A percentile compares a stretch with the other conserved stretches of the same genome.
Evolutionary conservation across 345 rosid species (phyloP).

Genomic region (Chamaenerion angustifolium): DNA sequence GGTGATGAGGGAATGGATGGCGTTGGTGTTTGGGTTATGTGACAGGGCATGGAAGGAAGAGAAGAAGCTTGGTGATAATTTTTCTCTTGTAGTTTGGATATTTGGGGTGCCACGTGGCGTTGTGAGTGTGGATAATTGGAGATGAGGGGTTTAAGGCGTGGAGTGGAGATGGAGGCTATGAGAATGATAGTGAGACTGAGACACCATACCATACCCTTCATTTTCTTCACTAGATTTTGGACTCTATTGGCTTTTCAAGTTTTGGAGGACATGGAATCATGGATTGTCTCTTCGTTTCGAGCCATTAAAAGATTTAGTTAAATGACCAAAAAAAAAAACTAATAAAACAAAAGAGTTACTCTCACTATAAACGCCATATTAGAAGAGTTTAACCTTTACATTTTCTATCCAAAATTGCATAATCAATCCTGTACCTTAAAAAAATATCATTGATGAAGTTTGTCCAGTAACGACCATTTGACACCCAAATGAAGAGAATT

Average conservation of each 20-base stretch:
- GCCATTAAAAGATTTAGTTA: too few relatives aligned
- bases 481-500: too few relatives aligned
- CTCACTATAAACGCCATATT: too few relatives aligned
- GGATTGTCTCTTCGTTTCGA: too few relatives aligned
- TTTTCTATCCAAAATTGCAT: too few relatives aligned
- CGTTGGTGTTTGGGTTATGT: neutral
- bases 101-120: constrained; percentile 36
- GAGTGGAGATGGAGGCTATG: constrained; percentile 4
- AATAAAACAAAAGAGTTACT: too few relatives aligned
- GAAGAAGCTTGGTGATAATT: constrained; percentile 1
- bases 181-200: neutral
- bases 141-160: constrained; percentile 39
- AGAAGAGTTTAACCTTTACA: too few relatives aligned
- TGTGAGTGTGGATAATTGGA: constrained; percentile 15
- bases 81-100: constrained; percentile 25
- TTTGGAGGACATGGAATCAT: too few relatives aligned
- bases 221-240: neutral
- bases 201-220: neutral
- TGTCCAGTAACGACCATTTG: too few relatives aligned
- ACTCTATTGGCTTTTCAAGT: neutral
- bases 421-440: too few relatives aligned
- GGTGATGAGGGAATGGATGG: neutral
- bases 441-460: too few relatives aligned
- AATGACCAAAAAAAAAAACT: too few relatives aligned
- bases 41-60: neutral